These are phyloP conservation scores for Colletotrichum lupini DNA, from an alignment of 2,329 filamentous ascomycete species.

Conservation along the genomic window DNA sequence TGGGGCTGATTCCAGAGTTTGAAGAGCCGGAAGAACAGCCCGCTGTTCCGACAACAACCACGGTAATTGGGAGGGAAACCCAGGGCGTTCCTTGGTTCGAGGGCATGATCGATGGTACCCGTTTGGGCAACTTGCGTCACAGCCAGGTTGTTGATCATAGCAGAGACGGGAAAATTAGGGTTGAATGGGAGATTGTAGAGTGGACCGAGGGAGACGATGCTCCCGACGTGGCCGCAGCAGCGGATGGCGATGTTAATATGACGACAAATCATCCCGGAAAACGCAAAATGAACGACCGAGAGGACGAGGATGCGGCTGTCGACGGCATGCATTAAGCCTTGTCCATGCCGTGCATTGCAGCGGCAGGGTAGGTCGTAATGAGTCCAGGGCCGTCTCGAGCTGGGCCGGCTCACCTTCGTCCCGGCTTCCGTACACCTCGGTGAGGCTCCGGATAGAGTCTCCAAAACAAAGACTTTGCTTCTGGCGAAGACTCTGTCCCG, in stretches of 20 bases:
- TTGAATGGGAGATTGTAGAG: constrained; percentile 89
- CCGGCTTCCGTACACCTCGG: constrained; percentile 30
- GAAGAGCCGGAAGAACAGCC: constrained; percentile 42
- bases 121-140: constrained; percentile 74
- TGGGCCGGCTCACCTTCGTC: constrained; percentile 33
- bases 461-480: not conserved
- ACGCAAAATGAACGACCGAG: constrained; percentile 62
- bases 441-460: constrained; percentile 3
- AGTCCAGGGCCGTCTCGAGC: not conserved
- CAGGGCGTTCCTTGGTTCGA: constrained; percentile 90
- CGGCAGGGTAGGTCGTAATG: constrained; percentile 15
- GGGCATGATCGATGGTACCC: constrained; percentile 80
- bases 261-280: constrained; percentile 55
- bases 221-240: constrained; percentile 43
- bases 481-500: not conserved
- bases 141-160: constrained; percentile 65
- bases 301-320: constrained; percentile 40
- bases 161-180: constrained; percentile 70
- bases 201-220: constrained; percentile 64
- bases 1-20: constrained; percentile 74
- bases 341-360: constrained; percentile 26
- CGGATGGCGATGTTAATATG: constrained; percentile 48
- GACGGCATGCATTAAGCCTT: constrained; percentile 28
- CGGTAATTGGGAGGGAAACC: constrained; percentile 63
- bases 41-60: constrained; percentile 43